phyloP scores from a whole-genome alignment of 129 eudicot species.

The Helianthus annuus region HanXRQr2.0-SUNRISE NC_035443.2:10420989-10421488 shows the following conservation, averaged over 20 bases:
- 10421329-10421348: conserved; percentile 43
- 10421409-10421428: conserved; percentile 98
- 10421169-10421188: conserved; percentile 38
- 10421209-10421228: conserved; percentile 54
- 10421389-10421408: conserved; percentile 89
- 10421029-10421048: conserved; percentile 47
- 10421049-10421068: conserved; percentile 39
- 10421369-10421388: conserved; percentile 77
- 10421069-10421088: conserved; percentile 62
- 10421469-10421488: too few relatives aligned
- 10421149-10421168: conserved; percentile 43
- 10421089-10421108: conserved; percentile 63
- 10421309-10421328: conserved; percentile 28
- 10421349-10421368: conserved; percentile 43
- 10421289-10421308: conserved; percentile 35
- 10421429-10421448: neutral
- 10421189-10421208: conserved; percentile 56
- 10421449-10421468: neutral
- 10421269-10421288: conserved; percentile 39
- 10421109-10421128: conserved; percentile 42
- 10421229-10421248: conserved; percentile 33
- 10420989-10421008: conserved; percentile 36
- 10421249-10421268: conserved; percentile 39
- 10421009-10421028: conserved; percentile 43
- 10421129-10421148: conserved; percentile 29